Percentiles rank a stretch among this genome's conserved stretches.
phyloP scores from a whole-genome alignment of 306 rosid genomes.

The Crotalaria pallida region DNA sequence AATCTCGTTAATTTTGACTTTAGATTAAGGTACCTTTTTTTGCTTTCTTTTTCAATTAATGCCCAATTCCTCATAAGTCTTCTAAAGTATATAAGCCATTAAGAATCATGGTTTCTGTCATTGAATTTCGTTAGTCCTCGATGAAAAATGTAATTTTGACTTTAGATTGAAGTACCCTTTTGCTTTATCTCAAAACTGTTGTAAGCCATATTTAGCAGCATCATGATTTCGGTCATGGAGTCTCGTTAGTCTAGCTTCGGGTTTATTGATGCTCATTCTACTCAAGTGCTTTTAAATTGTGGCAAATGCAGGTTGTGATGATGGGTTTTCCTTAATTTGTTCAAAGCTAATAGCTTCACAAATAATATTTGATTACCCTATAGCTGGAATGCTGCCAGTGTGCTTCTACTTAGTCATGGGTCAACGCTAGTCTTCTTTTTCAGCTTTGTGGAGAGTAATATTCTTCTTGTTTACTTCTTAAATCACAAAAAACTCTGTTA shows the following conservation, averaged over 20 bases:
- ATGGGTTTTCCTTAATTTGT: constrained; percentile 60
- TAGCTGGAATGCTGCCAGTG: constrained; percentile 29
- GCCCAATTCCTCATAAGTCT: constrained; percentile 37
- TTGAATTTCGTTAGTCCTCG: constrained; percentile 67
- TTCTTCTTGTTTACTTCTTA: constrained; percentile 25
- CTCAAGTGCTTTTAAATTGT: constrained; percentile 24
- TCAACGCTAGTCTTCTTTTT: constrained; percentile 40
- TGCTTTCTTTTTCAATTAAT: constrained; percentile 27
- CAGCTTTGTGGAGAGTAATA: constrained; percentile 26
- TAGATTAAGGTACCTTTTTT: constrained; percentile 25
- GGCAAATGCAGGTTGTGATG: constrained; percentile 41
- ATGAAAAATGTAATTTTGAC: constrained; percentile 58
- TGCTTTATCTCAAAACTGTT: constrained; percentile 33
- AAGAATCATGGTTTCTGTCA: constrained; percentile 29
- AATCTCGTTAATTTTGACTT: constrained; percentile 58
- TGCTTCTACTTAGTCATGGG: constrained; percentile 30
- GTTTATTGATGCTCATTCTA: constrained; percentile 39
- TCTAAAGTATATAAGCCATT: constrained; percentile 28
- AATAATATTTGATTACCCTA: constrained; percentile 25
- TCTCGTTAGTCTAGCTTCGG: constrained; percentile 51
- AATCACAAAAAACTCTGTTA: not conserved
- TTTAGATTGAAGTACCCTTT: constrained; percentile 24
- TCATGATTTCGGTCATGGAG: constrained; percentile 42
- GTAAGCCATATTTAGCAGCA: constrained; percentile 28
- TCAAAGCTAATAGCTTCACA: constrained; percentile 21